Base-by-base conservation (phyloP, 441 rosid genomes). In the Viola pubescens region DNA sequence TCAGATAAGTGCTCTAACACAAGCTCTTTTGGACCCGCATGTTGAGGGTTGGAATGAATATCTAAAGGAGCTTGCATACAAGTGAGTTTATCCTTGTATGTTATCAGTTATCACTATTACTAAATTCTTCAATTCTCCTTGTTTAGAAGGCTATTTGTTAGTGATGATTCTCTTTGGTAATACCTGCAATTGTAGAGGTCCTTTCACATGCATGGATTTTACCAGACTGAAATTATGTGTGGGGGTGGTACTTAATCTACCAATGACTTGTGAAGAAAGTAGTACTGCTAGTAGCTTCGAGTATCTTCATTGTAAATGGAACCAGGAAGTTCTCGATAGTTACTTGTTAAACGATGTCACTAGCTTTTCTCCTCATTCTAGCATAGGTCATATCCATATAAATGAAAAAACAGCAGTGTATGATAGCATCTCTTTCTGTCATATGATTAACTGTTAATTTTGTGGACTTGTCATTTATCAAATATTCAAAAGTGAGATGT, bases 41-140 rank as follows among this genome's bases (percentile, higher is more conserved):
- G 75, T 94, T 56, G 85, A 74, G 56, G 95, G 98, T 47, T 94
- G 98, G 98, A 80, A 78, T 71, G 92, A 83, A 69, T 79, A 79
- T 65, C 71, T 88, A 58, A 94, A 88, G 81, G 88, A 94, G 77
- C 89, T 94, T 73, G 95, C 97, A 14, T 89, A 85, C 81, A 87
- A 81, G 98, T 92, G 70, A 80, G 88, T 77, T 56, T 65, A 58
- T 9, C 60, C 49, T 19, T 19, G 6, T 47, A 41, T 52, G 13
- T 58, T 44, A 3, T 45, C 7, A 62, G 13, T 58, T 44, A 3
- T 45, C 7, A 62, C 8, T 52, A 37, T 5, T 55, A 43, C 26
- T 50, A 43, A 52, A 11, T 14, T 40, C 49, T 55, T 11, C 12
- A 10, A 37, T 47, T 53, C 13, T 59, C 19, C 4, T 51, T 43